Evolutionary conservation across 169 alveolate species (phyloP), one percentile per base, ranked within the genome.

Genomic region (Babesia caballi): DNA sequence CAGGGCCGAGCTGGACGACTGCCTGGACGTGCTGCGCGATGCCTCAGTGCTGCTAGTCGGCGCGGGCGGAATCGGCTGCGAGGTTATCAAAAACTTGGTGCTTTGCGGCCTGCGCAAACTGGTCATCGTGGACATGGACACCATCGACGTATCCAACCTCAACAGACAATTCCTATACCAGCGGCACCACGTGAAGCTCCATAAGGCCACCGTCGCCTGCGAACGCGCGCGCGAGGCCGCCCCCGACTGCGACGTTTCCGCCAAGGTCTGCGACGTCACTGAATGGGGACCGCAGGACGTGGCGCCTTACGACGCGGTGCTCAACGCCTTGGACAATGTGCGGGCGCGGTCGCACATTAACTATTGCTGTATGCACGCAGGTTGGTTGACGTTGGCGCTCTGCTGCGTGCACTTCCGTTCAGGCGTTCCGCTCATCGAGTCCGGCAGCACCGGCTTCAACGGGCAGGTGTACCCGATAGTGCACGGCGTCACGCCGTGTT

Each of bases 21-120:
- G 67, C 65, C 8, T 40, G n/a, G 56, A 50, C 41, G 36, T 60
- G 14, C 12, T 76, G 5, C 19, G 44, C 5, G 44, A 54, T 8
- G 85, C 65, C 12, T 76, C 85, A 3, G 28, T 78, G 7, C 47
- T 78, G 28, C 27, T 78, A 36, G 75, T 69, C 23, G 87, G 83
- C 3, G 83, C 83, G 11, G 99, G 99, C 4, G 99, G 99, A 9
- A 89, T 97, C 56, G 99, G 99, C 38, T 96, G 99, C 71, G 99
- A 98, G 82, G 87, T 98, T 30, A 85, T 98, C 71, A 98, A 98
- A 85, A 90, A 91, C 61, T 90, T 97, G 53, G 96, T 96, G 3
- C 85, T 96, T 38, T 83, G 94, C 70, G 99, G 99, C 15, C 90
- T 95, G 49, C 82, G 88, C 40, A 84, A 94, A 50, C 91, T 98